These are phyloP conservation scores for Lachnellula occidentalis DNA, from an alignment of 2,329 filamentous ascomycete species.

Conservation along the genomic window DNA sequence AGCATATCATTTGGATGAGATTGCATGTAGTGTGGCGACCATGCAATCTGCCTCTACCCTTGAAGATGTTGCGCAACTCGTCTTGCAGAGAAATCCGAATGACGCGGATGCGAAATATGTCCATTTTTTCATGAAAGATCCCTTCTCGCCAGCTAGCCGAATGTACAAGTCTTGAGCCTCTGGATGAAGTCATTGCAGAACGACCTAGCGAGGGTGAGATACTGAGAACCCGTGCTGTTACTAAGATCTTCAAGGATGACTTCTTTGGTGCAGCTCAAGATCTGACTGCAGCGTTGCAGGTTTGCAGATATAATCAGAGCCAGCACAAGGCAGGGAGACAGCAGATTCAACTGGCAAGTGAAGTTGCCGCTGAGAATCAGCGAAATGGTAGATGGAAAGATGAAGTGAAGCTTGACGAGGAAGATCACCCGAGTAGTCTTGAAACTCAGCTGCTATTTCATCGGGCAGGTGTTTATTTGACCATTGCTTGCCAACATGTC, in stretches of 20 bases:
- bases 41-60: conserved; percentile 77
- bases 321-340: conserved; percentile 34
- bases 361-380: conserved; percentile 28
- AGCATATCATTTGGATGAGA: conserved; percentile 77
- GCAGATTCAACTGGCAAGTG: conserved; percentile 45
- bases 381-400: conserved; percentile 38
- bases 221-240: conserved; percentile 67
- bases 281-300: conserved; percentile 59
- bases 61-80: conserved; percentile 68
- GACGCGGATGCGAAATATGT: conserved; percentile 77
- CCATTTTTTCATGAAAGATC: conserved; percentile 95
- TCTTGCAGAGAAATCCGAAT: conserved; percentile 62
- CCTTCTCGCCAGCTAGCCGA: conserved; percentile 68
- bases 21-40: conserved; percentile 73
- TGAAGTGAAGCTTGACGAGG: conserved; percentile 48
- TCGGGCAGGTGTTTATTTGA: conserved; percentile 66
- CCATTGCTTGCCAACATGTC: conserved; percentile 63
- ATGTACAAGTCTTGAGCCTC: conserved; percentile 59
- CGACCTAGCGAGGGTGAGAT: conserved; percentile 60
- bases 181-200: conserved; percentile 63
- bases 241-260: conserved; percentile 71
- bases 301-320: conserved; percentile 33
- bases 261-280: conserved; percentile 64
- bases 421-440: conserved; percentile 68
- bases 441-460: conserved; percentile 73